Evolutionary conservation across 2,329 filamentous ascomycete species (phyloP), one percentile per base, ranked within the genome.

Genomic region (Teratosphaeria zuluensis): DNA sequence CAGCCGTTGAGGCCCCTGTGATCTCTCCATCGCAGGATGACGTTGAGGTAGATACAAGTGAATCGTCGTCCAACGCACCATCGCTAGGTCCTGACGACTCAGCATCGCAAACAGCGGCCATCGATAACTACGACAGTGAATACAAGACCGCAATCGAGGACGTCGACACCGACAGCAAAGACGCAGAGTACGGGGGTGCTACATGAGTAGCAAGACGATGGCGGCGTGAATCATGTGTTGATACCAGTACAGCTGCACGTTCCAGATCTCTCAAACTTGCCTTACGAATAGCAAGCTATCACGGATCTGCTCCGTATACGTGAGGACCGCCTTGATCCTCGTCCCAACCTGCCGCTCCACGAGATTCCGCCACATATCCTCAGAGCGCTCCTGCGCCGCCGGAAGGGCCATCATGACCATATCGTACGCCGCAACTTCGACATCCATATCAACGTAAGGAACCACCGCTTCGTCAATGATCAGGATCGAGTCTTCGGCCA

Each of bases 401-500:
- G 59, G 53, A 31, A 57, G 54, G 2, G 51, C 55, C 59, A 64
- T 59, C 61, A 64, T 64, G 11, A 57, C 59, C 56, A 63, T 56
- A 35, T 64, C 58, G n/a, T 61, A 55, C 19, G 57, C 56, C 14
- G 62, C 60, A 14, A 60, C 55, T 42, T 60, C 59, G 57, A 59
- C 62, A 2, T 56, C 53, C 1, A 59, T 59, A 8, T 58, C 61
- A 4, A 58, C 16, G 6, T 54, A 46, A 12, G 60, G 60, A 52
- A 62, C 56, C 2, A 60, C 55, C 9, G 59, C 55, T 21, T 60
- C 60, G 51, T 62, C 55, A 6, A 60, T 53, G 28, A 58, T 62
- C 19, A 62, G 33, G 11, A 59, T 58, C 14, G 51, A 58, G 42
- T 62, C 56, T 8, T 21, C 32, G 4, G 60, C 58, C 60, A 60